Evolutionary conservation across 495 filamentous ascomycete species (phyloP), one percentile per base, ranked within the genome.

Genomic region (Geopyxis carbonaria): DNA sequence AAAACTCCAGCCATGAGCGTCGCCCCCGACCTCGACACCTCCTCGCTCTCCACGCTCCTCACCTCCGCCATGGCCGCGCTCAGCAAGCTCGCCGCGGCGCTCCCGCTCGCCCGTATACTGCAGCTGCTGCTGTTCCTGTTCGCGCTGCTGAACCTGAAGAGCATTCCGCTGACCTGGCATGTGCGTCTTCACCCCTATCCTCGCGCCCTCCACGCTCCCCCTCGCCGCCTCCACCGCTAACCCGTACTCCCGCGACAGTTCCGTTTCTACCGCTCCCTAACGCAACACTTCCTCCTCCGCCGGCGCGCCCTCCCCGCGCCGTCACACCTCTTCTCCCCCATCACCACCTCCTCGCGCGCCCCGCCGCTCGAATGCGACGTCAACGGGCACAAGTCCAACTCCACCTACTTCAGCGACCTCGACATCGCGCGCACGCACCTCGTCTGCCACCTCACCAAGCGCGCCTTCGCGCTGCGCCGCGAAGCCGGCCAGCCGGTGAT

Each of bases 381-480:
- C 61, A 87, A 89, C 63, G 43, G 80, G 25, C 81, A 89, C 68
- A 89, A 89, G 54, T 76, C 70, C 47, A 89, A 89, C 62, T 70
- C 63, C 40, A 89, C 81, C 3, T 89, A 82, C 65, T 86, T 85
- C 57, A 62, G 74, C 50, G 81, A 87, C 57, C 68, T 85, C 11
- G 81, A 87, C 58, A 66, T 81, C 29, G 65, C 67, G 29, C 75
- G 81, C 10, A 72, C 69, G 0, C 71, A 81, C 45, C 61, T 79
- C 2, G 57, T 72, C 23, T 61, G 60, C 34, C 66, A 69, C 38
- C 59, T 78, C 0, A 59, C 75, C 24, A 56, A 56, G 31, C 33
- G 30, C 11, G 50, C 51, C 0, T 38, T 56, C 9, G 40, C 31
- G n/a, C 28, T 31, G 4, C 51, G 52, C 0, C 37, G 38, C 9